These are phyloP conservation scores for Nothophaeocryptopus gaeumannii DNA, from an alignment of 2,329 filamentous ascomycete species.

Conservation along the genomic window DNA sequence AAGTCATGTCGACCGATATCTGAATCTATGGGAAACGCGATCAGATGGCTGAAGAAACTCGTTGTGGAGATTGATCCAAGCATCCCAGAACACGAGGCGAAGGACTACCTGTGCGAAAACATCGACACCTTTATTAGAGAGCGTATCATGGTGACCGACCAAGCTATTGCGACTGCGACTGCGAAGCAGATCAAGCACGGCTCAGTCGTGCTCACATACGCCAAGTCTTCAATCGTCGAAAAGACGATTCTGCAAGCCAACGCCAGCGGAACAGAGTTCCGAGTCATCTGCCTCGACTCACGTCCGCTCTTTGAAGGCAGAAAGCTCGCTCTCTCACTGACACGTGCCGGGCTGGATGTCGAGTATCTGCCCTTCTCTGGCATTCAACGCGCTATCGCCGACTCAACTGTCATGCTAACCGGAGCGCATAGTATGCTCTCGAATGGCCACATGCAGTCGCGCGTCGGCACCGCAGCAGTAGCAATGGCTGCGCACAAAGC, in stretches of 20 bases:
- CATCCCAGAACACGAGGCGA: conserved; percentile 76
- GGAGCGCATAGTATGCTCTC: conserved; percentile 94
- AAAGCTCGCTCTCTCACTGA: conserved; percentile 68
- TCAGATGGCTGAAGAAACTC: conserved; percentile 88
- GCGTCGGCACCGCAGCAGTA: conserved; percentile 81
- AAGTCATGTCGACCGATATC: conserved; percentile 92
- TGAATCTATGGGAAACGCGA: conserved; percentile 95
- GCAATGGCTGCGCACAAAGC: conserved; percentile 76
- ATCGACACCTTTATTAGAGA: conserved; percentile 91
- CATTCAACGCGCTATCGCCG: conserved; percentile 68
- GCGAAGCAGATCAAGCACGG: conserved; percentile 72
- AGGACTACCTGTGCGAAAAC: conserved; percentile 70
- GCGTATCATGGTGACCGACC: conserved; percentile 80
- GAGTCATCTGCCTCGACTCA: conserved; percentile 79
- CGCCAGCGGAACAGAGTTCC: conserved; percentile 68
- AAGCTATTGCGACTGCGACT: conserved; percentile 77
- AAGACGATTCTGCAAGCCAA: conserved; percentile 74
- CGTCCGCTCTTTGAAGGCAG: conserved; percentile 68
- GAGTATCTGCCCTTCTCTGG: conserved; percentile 80
- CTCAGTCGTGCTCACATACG: conserved; percentile 83
- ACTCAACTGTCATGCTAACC: conserved; percentile 72
- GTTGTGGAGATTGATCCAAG: conserved; percentile 89
- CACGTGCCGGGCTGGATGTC: conserved; percentile 68
- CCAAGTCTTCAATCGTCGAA: conserved; percentile 81
- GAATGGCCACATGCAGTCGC: conserved; percentile 85